Evolutionary conservation across 345 rosid genomes (phyloP), one percentile per base, ranked within the genome.

Genomic region (Eucalyptus lansdowneana): DNA sequence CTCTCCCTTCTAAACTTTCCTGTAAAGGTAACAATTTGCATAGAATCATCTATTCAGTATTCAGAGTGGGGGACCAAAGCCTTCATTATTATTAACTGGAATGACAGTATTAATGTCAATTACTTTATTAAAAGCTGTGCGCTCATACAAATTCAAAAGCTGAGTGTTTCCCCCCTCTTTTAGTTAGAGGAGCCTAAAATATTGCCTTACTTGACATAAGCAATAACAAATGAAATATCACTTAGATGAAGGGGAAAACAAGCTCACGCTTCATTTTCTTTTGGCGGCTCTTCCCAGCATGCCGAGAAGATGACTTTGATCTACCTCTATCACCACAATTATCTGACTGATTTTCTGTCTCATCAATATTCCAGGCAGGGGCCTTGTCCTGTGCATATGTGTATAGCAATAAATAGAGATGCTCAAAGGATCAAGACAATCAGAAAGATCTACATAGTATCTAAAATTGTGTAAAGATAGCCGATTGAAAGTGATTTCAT

Each of bases 181-280:
- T 76, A 37, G 85, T 76, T 76, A 76, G 85, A 76, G 85, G 47
- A 76, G 27, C 85, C 85, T 1, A 76, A 21, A 40, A 21, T 21
- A 76, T 6, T 40, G 0, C 47, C 29, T 76, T 2, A 50, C 40
- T 86, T 86, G 60, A 17, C 87, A 17, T 17, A 34, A 65, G 49
- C n/a, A 31, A 31, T 34, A 34, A 50, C 31, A 8, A 89, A 50
- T n/a, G 58, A 65, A 69, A 54, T 47, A 51, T 72, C 24, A 47
- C 45, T 9, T 42, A 37, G 29, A 37, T 80, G 89, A 85, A 31
- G 45, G 42, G 50, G 87, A 17, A 53, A 86, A 90, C 45, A 86
- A 56, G 87, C 95, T 94, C 90, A 94, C 94, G 89, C 88, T 93
- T 95, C 88, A 69, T 89, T 89, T 91, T 94, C 89, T 94, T 93